A percentile compares a stretch with the other conserved stretches of the same genome.
These are phyloP conservation scores for Penicillium sp. DNA, from an alignment of 2,329 filamentous ascomycete genomes.

Conservation along the genomic window DNA sequence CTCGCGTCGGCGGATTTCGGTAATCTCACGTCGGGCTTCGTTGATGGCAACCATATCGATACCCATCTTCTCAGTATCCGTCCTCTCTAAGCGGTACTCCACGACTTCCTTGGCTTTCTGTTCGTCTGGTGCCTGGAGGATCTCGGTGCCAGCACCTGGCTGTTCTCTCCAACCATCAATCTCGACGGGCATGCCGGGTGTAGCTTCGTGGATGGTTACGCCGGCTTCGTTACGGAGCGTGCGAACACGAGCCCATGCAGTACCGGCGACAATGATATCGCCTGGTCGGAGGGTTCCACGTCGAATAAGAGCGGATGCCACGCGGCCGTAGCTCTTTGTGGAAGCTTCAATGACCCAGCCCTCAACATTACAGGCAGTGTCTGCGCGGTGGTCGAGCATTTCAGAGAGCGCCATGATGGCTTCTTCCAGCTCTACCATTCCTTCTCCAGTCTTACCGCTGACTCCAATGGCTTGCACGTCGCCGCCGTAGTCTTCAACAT, in stretches of 20 bases:
- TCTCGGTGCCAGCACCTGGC: slow-evolving; percentile 81
- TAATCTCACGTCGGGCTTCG: slow-evolving; percentile 62
- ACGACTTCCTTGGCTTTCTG: slow-evolving; percentile 75
- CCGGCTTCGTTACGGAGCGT: slow-evolving; percentile 84
- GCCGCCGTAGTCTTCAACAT: slow-evolving; percentile 92
- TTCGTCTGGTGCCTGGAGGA: slow-evolving; percentile 80
- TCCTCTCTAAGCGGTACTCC: slow-evolving; percentile 71
- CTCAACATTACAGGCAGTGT: slow-evolving; percentile 74
- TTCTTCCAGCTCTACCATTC: slow-evolving; percentile 91
- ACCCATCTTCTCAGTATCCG: slow-evolving; percentile 66
- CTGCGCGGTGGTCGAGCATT: slow-evolving; percentile 85
- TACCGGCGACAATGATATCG: slow-evolving; percentile 83
- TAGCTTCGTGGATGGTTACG: slow-evolving; percentile 67
- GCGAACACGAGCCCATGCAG: slow-evolving; percentile 84
- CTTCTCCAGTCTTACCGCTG: slow-evolving; percentile 88
- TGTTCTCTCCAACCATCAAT: slow-evolving; percentile 92
- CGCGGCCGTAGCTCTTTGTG: slow-evolving; percentile 79
- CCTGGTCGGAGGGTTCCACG: slow-evolving; percentile 81
- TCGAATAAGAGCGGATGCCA: slow-evolving; percentile 85
- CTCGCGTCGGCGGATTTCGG: slow-evolving; percentile 49
- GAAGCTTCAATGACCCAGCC: slow-evolving; percentile 93
- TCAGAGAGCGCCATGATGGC: slow-evolving; percentile 83
- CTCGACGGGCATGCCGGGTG: slow-evolving; percentile 87
- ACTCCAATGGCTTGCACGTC: slow-evolving; percentile 91
- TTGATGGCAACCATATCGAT: slow-evolving; percentile 77